Evolutionary conservation across 2,329 filamentous ascomycete species (phyloP).

Genomic region (Pestalotiopsis sp.): DNA sequence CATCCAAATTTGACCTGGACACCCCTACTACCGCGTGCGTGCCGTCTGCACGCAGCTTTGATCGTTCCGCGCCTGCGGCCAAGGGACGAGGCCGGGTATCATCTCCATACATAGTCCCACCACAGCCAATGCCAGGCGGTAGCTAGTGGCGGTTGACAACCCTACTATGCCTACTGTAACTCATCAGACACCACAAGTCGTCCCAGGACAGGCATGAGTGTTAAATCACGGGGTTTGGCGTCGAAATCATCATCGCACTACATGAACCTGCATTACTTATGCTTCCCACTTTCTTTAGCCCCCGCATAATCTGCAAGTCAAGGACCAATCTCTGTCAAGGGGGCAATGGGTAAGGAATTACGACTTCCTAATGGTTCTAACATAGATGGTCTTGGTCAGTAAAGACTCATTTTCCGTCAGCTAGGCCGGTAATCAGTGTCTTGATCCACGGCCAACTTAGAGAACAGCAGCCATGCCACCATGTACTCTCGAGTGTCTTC

Average conservation of each 20-base stretch:
- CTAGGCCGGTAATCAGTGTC: not conserved
- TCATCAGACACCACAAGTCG: slow-evolving; percentile 25
- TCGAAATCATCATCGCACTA: slow-evolving; percentile 10
- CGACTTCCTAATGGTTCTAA: not conserved
- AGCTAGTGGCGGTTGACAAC: slow-evolving; percentile 32
- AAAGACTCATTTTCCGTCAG: not conserved
- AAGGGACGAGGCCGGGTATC: slow-evolving; percentile 16
- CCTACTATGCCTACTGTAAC: slow-evolving; percentile 21
- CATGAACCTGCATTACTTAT: not conserved
- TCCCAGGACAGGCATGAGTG: slow-evolving; percentile 30
- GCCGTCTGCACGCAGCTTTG: slow-evolving; percentile 28
- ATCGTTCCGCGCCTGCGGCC: slow-evolving; percentile 33
- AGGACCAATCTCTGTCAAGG: not conserved
- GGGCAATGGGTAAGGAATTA: not conserved
- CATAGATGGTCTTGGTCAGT: not conserved
- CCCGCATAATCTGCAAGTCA: slow-evolving; percentile 2
- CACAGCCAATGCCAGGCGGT: slow-evolving; percentile 16
- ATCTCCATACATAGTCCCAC: not conserved
- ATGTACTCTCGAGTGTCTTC: not conserved
- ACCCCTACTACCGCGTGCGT: slow-evolving; percentile 21
- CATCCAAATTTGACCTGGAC: not conserved
- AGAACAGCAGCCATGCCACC: not conserved
- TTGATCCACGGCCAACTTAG: not conserved
- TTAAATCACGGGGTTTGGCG: slow-evolving; percentile 32
- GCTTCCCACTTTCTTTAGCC: slow-evolving; percentile 1